Base-by-base conservation (phyloP, 2,329 filamentous ascomycete genomes). In the Alternaria conjuncta region DNA sequence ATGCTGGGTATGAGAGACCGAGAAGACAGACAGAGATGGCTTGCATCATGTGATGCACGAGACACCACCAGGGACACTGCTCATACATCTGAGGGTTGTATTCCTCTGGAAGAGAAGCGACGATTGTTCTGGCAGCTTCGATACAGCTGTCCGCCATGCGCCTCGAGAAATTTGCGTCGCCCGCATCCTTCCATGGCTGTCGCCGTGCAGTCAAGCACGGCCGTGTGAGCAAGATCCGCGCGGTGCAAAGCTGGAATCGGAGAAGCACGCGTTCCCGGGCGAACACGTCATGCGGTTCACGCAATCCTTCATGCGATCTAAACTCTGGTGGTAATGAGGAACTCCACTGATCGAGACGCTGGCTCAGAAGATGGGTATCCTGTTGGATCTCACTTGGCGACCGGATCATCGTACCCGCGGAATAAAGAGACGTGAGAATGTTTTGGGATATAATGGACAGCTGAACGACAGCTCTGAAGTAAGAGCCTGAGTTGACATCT, bases 11-110 rank as follows among this genome's bases (percentile, higher is more conserved):
- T 2, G 78, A 79, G 30, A 82, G 64, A 51, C 77, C 79, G 18
- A 81, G 73, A 61, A 82, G 72, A 32, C 82, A 69, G 25, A 81
- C 71, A 6, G 78, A 75, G 4, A 75, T 67, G 1, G 81, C 78
- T 66, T 83, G 81, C 72, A 82, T 79, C 21, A 83, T 59, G 50
- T 80, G 74, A 26, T 77, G 74, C n/a, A 82, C 68, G 25, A 80
- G 66, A 57, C 75, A 78, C 80, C 80, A 82, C 81, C 81, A 83
- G 4, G 81, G 81, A 2, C 75, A 75, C 21, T 74, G 69, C 36
- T 75, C 61, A 57, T 81, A 80, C 6, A 77, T 53, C 32, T 74
- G 57, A 11, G 77, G 61, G 60, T 73, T 67, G 2, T 74, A 68
- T 55, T 76, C 69, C 20, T 78, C 73, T 3, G 79, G 80, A 5